Evolutionary conservation across 495 filamentous ascomycete genomes (phyloP).

Genomic region (Annulohypoxylon moriforme): DNA sequence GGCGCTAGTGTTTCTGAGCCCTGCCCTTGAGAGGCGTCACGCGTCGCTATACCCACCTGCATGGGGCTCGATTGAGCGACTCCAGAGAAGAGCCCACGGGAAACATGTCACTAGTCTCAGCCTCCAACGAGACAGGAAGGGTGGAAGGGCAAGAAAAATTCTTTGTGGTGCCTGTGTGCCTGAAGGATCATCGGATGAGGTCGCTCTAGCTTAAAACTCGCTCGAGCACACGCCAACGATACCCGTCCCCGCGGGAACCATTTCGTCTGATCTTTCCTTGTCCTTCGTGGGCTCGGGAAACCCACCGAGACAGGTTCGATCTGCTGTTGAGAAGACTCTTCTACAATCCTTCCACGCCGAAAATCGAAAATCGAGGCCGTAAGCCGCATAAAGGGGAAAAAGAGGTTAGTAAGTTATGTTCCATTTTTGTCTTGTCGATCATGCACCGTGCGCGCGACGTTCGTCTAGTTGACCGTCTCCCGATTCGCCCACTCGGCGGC

Average conservation of each 20-base stretch:
- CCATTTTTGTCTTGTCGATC: conserved; percentile 29
- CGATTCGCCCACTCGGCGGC: conserved; percentile 26
- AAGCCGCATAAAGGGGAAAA: conserved; percentile 42
- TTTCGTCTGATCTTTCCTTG: conserved; percentile 12
- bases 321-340: conserved; percentile 13
- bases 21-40: conserved; percentile 19
- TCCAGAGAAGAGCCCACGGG: conserved; percentile 13
- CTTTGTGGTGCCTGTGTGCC: not conserved
- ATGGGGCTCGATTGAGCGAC: conserved; percentile 17
- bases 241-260: conserved; percentile 5
- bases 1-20: conserved; percentile 30
- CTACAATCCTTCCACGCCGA: conserved; percentile 17
- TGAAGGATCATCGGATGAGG: conserved; percentile 6
- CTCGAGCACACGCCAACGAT: conserved; percentile 7
- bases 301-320: conserved; percentile 23
- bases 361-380: conserved; percentile 16
- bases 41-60: conserved; percentile 25
- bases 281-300: conserved; percentile 1
- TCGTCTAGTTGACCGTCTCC: conserved; percentile 18
- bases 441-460: conserved; percentile 35
- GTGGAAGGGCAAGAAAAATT: conserved; percentile 6
- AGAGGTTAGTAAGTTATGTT: conserved; percentile 27
- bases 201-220: not conserved
- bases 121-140: conserved; percentile 29
- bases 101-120: conserved; percentile 40